phyloP scores from a whole-genome alignment of 176 grass and related monocot genomes.

The Raddia guianensis region DNA sequence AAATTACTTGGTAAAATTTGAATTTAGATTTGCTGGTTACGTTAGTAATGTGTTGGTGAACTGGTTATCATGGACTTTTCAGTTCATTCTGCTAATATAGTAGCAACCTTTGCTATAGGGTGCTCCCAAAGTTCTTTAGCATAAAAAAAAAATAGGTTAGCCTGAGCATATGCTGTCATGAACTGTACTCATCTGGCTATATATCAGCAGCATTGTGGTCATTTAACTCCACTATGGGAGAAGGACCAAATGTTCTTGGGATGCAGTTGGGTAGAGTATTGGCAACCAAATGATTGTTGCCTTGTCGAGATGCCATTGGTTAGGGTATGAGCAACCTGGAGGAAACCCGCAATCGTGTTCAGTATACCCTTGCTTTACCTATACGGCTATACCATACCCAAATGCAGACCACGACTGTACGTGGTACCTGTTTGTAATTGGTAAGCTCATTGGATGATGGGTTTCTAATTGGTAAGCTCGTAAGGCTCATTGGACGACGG shows the following conservation, averaged over 20 bases:
- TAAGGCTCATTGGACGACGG: no score
- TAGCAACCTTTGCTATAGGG: not conserved
- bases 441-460: no score
- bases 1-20: not conserved
- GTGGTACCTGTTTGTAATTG: no score
- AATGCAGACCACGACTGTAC: no score
- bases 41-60: not conserved
- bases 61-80: not conserved
- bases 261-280: no score
- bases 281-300: not conserved
- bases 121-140: not conserved
- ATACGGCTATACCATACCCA: no score
- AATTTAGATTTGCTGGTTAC: conserved; percentile 7
- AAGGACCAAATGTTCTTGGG: no score
- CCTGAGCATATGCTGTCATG: not conserved
- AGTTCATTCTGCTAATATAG: not conserved
- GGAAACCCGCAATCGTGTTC: no score
- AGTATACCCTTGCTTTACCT: no score
- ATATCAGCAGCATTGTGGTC: conserved; percentile 9
- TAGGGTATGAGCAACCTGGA: no score
- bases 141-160: conserved; percentile 6
- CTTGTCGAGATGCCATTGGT: no score
- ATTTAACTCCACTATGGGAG: not conserved
- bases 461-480: no score
- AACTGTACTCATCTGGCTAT: conserved; percentile 10